phyloP scores from a whole-genome alignment of 176 grass and related monocot genomes.

The Leersia perrieri region DNA sequence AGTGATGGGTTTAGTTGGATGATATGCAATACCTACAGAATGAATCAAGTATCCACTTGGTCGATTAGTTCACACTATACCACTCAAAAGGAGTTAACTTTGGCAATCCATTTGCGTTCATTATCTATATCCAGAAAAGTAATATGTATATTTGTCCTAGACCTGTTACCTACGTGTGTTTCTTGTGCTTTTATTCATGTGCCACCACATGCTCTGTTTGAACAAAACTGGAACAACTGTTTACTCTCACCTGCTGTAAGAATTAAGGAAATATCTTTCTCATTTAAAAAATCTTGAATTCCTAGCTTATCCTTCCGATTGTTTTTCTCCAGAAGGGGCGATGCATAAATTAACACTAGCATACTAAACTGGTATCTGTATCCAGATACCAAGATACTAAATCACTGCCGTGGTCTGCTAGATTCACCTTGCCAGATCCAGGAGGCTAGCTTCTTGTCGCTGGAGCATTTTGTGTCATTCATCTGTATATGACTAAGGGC shows the following conservation, averaged over 20 bases:
- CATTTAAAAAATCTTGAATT: not conserved
- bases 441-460: slow-evolving; percentile 21
- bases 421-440: slow-evolving; percentile 34
- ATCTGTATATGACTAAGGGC: not conserved
- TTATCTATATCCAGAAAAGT: not conserved
- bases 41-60: not conserved
- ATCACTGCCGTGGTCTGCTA: not conserved
- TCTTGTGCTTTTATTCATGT: slow-evolving; percentile 15
- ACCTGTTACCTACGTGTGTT: not conserved
- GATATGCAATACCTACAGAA: not conserved
- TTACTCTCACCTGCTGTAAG: slow-evolving; percentile 29
- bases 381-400: slow-evolving; percentile 16
- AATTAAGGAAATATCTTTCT: not conserved
- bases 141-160: not conserved
- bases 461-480: not conserved
- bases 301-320: not conserved
- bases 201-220: slow-evolving; percentile 25
- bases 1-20: not conserved
- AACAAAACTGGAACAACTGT: slow-evolving; percentile 33
- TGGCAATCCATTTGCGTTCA: slow-evolving; percentile 12
- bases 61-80: not conserved
- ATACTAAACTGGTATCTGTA: slow-evolving; percentile 10
- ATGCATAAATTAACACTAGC: slow-evolving; percentile 9
- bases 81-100: not conserved
- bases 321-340: not conserved